Conservation (phyloP, 2,329 filamentous ascomycete genomes). For the Fusarium sp. region DNA sequence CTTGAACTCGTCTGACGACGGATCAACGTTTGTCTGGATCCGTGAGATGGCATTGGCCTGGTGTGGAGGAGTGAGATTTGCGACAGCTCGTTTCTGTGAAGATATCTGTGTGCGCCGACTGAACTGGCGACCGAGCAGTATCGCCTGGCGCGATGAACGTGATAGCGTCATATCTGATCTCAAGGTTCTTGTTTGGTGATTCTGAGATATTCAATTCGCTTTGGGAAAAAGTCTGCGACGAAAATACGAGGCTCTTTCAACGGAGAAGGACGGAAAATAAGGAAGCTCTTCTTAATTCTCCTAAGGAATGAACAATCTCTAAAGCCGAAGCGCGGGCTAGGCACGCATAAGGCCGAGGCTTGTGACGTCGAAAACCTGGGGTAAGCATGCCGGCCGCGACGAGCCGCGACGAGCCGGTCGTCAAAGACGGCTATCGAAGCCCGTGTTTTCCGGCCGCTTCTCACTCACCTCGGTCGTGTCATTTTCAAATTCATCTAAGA, state of each 20-base stretch:
- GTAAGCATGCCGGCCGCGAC: slow-evolving; percentile 37
- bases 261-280: not conserved
- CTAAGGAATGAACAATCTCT: not conserved
- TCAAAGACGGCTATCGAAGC: slow-evolving; percentile 28
- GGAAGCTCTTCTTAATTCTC: slow-evolving; percentile 14
- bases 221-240: not conserved
- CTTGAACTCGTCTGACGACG: slow-evolving; percentile 77
- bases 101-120: slow-evolving; percentile 45
- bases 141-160: slow-evolving; percentile 55
- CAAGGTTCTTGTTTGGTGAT: not conserved
- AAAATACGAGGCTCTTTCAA: slow-evolving; percentile 17
- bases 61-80: slow-evolving; percentile 81
- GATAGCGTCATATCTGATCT: slow-evolving; percentile 55
- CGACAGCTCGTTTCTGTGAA: slow-evolving; percentile 56
- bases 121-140: slow-evolving; percentile 49
- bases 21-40: slow-evolving; percentile 78
- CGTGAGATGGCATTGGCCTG: slow-evolving; percentile 86
- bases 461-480: slow-evolving; percentile 28
- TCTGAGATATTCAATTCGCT: not conserved
- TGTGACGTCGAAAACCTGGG: slow-evolving; percentile 43
- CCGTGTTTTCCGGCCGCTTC: slow-evolving; percentile 27
- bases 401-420: slow-evolving; percentile 36
- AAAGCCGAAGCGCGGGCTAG: slow-evolving; percentile 24
- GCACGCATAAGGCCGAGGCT: slow-evolving; percentile 37
- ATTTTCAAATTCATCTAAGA: not conserved